Evolutionary conservation across 2,329 filamentous ascomycete species (phyloP).

Genomic region (Nemania sp.): DNA sequence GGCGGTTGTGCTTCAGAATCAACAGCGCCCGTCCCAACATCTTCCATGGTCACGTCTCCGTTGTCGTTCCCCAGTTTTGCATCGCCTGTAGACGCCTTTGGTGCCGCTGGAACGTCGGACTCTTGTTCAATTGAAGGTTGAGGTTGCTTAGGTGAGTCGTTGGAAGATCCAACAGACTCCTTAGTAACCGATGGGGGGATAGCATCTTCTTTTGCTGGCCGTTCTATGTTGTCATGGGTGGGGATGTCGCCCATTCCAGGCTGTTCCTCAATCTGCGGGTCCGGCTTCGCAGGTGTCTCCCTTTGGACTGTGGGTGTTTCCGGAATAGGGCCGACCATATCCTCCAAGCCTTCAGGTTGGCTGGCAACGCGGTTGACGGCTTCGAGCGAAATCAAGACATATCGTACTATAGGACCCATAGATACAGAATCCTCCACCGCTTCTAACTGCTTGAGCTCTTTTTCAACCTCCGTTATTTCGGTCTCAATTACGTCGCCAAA

Average conservation of each 20-base stretch:
- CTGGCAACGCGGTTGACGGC: slow-evolving; percentile 61
- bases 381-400: slow-evolving; percentile 62
- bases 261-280: slow-evolving; percentile 42
- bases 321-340: slow-evolving; percentile 59
- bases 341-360: slow-evolving; percentile 58
- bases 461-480: slow-evolving; percentile 65
- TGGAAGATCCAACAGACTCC: slow-evolving; percentile 17
- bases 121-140: slow-evolving; percentile 49
- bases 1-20: slow-evolving; percentile 40
- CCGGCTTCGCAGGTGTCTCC: slow-evolving; percentile 37
- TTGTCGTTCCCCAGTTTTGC: slow-evolving; percentile 44
- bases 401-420: slow-evolving; percentile 59
- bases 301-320: slow-evolving; percentile 48
- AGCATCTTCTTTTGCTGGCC: slow-evolving; percentile 38
- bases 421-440: slow-evolving; percentile 54
- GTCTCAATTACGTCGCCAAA: slow-evolving; percentile 68
- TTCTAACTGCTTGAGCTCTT: slow-evolving; percentile 61
- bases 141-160: slow-evolving; percentile 41
- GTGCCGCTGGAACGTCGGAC: slow-evolving; percentile 38
- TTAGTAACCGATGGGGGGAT: slow-evolving; percentile 34
- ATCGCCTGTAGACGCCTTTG: slow-evolving; percentile 27
- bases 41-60: slow-evolving; percentile 55
- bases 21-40: slow-evolving; percentile 45
- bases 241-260: slow-evolving; percentile 28
- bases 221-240: slow-evolving; percentile 21